Conservation (phyloP, 2,329 filamentous ascomycete genomes). For the Aureobasidium sp. region DNA sequence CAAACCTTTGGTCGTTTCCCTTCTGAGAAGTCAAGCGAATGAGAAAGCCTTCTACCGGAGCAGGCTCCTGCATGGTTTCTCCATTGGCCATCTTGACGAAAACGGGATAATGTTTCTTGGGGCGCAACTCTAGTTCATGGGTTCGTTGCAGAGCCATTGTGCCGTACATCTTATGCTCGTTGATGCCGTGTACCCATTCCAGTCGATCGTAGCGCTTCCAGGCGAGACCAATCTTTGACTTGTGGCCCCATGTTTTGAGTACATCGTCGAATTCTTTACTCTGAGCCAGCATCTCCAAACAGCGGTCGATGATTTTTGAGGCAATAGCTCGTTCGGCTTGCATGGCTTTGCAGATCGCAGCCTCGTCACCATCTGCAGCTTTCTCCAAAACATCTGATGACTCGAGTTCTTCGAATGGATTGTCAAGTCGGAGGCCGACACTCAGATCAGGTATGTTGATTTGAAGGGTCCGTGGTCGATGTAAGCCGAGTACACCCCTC, state of each 20-base stretch:
- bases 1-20: conserved; percentile 48
- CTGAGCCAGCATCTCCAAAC: conserved; percentile 49
- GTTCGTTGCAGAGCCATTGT: conserved; percentile 58
- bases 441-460: conserved; percentile 56
- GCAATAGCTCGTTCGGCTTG: conserved; percentile 48
- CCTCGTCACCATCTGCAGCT: conserved; percentile 37
- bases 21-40: conserved; percentile 56
- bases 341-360: conserved; percentile 36
- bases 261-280: conserved; percentile 52
- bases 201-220: conserved; percentile 62
- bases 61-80: conserved; percentile 46
- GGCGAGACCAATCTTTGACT: conserved; percentile 53
- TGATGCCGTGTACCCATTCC: conserved; percentile 58
- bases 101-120: conserved; percentile 56
- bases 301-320: conserved; percentile 46
- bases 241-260: conserved; percentile 48
- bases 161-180: conserved; percentile 61
- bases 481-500: conserved; percentile 49
- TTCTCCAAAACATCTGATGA: conserved; percentile 32
- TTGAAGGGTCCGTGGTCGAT: conserved; percentile 46
- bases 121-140: conserved; percentile 57
- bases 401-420: conserved; percentile 50
- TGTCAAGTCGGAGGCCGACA: conserved; percentile 48
- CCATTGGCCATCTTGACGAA: conserved; percentile 32
- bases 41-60: conserved; percentile 57